Evolutionary conservation across 2,329 filamentous ascomycete genomes (phyloP), one percentile per base, ranked within the genome.

Genomic region (Fusarium tjaetaba): DNA sequence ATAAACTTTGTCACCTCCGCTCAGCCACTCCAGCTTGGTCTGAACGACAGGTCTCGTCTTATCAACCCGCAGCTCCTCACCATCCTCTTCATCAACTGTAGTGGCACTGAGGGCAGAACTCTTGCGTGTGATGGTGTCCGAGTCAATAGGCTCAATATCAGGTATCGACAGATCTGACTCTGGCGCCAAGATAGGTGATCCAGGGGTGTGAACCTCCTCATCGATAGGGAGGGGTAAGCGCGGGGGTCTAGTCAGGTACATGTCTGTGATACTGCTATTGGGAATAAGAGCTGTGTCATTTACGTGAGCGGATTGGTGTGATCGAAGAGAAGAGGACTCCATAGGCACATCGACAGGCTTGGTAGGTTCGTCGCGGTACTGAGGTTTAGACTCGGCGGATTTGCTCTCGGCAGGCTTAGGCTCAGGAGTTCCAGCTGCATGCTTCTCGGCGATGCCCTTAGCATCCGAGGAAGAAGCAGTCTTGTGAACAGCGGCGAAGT

Each of bases 161-260:
- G 88, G 88, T 69, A 91, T 80, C 5, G 82, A 82, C 69, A 85
- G 86, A 57, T 81, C 81, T 80, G 94, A 92, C 34, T 91, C 87
- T 3, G 94, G 89, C 11, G 92, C 90, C 71, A 96, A 89, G 73
- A 97, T 96, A 61, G 96, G 96, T 49, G 95, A 98, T 32, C 95
- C 95, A 4, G 96, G 96, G 2, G 93, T 94, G 77, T 96, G 92
- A 20, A 93, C 89, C 81, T 97, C 95, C 85, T 98, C 94, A 78
- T 97, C 95, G 77, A 98, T 98, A 61, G 96, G 95, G 67, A 98
- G 89, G 66, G 96, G 96, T 78, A 98, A 86, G 69, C 96, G 92
- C 57, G 96, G 96, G 51, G 96, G 96, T n/a, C 93, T 88, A 66
- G 88, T 86, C 78, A 89, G 83, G 78, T 91, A 92, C 85, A 91